These are phyloP conservation scores for Cornus kousa DNA, from an alignment of 148 eudicot genomes.

Conservation along the genomic window DNA sequence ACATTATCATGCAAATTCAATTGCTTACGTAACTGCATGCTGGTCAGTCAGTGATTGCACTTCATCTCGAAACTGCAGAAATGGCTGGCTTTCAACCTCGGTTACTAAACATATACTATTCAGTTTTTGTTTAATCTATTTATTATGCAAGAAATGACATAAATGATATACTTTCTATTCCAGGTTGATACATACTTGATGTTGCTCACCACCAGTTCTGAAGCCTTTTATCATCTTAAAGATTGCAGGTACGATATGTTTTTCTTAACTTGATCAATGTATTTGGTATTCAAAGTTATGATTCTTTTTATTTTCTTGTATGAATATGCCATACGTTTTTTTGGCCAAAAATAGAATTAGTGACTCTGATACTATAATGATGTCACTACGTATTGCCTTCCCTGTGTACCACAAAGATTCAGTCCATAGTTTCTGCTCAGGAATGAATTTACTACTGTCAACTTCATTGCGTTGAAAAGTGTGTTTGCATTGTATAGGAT, in stretches of 20 bases:
- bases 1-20: conserved; percentile 6
- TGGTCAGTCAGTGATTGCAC: not conserved
- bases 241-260: conserved; percentile 71
- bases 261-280: not conserved
- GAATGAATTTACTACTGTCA: not conserved
- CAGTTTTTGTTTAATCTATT: not conserved
- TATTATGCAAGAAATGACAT: not conserved
- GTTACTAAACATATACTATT: not conserved
- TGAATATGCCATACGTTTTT: not conserved
- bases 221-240: conserved; percentile 90
- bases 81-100: not conserved
- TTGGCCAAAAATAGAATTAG: not conserved
- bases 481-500: conserved; percentile 42
- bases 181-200: conserved; percentile 90
- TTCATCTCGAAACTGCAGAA: conserved; percentile 6
- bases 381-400: not conserved
- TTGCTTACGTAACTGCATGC: not conserved
- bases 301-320: not conserved
- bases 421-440: not conserved
- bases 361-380: not conserved
- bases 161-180: conserved; percentile 15
- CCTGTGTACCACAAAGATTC: not conserved
- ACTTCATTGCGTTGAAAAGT: conserved; percentile 4
- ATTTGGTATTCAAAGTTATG: not conserved
- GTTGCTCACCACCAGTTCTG: conserved; percentile 88